Base-by-base conservation (phyloP, 169 alveolate species). In the Plasmodium inui region DNA sequence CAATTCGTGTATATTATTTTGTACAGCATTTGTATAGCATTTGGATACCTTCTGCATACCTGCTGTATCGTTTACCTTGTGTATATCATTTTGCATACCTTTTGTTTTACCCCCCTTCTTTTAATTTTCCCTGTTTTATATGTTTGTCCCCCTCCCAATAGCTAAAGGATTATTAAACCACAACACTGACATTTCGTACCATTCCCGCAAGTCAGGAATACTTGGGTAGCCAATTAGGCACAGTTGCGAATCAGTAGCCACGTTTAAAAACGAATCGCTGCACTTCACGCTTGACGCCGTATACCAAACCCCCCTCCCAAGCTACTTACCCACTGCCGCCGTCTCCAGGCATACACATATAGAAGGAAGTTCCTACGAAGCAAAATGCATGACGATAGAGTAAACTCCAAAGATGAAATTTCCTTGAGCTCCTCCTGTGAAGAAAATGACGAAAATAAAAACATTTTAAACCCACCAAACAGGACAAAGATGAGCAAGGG, bases 401-500 rank as follows among this genome's bases (percentile, higher is more conserved):
- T 76, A 73, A 74, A 86, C 50, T 74, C 93, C 28, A 86, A 86
- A 86, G 93, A 86, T 50, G 93, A 86, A 22, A 73, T 86, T 28
- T 86, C 93, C 28, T 86, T 88, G 28, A 76, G 93, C 50, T 86
- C 95, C 74, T 84, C 95, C 57, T 78, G 72, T 73, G 95, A 81
- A 73, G 95, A 92, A 26, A 81, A 82, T 86, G 93, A 78, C 22
- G 96, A 92, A 90, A 84, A 78, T 67, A 70, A 70, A 72, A 82
- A 84, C 76, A 79, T 67, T 57, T 88, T 91, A 73, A 88, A 93
- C 6, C 90, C 96, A 22, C 82, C 92, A 6, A 80, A 92, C 32
- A 72, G 95, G 19, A 96, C 96, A 93, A 97, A 90, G 80, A 86
- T 86, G 88, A 97, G 97, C 97, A 97, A 99, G 94, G 98, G 98